Conservation (phyloP, 2,329 filamentous ascomycete species). For the Pyricularia grisea region DNA sequence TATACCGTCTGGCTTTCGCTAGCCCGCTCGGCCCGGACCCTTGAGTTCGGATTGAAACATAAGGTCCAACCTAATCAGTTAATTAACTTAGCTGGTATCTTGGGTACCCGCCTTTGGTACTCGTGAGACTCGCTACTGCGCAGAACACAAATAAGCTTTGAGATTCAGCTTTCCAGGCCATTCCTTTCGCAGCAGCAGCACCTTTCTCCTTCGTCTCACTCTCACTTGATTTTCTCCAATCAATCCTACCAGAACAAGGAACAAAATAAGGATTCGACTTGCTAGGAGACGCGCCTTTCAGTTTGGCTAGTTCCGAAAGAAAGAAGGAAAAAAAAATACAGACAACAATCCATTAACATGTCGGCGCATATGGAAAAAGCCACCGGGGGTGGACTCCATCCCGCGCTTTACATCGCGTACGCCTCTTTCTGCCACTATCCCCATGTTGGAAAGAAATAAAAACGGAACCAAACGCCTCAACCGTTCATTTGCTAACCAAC, state of each 20-base stretch:
- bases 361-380: slow-evolving; percentile 18
- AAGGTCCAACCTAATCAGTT: neutral
- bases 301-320: neutral
- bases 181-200: neutral
- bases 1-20: neutral
- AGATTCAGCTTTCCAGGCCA: neutral
- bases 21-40: neutral
- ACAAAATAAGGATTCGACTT: neutral
- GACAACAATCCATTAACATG: neutral
- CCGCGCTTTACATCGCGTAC: slow-evolving; percentile 26
- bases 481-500: neutral
- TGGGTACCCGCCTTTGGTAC: neutral
- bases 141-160: neutral
- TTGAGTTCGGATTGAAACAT: neutral
- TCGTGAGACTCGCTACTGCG: neutral
- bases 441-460: neutral
- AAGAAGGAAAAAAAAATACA: neutral
- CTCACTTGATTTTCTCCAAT: neutral
- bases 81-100: neutral
- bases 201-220: neutral
- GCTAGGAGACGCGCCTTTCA: neutral
- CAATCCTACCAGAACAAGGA: too few species aligned
- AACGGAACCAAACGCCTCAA: neutral
- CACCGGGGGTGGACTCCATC: slow-evolving; percentile 17
- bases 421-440: slow-evolving; percentile 6